phyloP scores from a whole-genome alignment of 2,329 filamentous ascomycete species.

The Pestalotiopsis sp. region DNA sequence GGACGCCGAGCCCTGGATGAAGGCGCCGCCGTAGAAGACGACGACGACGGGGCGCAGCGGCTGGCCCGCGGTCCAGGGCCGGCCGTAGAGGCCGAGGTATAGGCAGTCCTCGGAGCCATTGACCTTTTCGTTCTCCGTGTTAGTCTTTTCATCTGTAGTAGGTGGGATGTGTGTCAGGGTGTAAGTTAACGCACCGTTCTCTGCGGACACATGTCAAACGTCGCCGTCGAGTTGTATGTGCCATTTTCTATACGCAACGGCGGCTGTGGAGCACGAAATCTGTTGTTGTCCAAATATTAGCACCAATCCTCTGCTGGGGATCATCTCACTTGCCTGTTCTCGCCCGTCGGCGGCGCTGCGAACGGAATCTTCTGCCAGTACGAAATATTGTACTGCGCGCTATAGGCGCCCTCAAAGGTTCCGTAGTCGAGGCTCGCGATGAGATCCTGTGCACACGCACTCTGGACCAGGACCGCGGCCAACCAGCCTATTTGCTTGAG shows the following conservation, averaged over 20 bases:
- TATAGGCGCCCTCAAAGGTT: conserved; percentile 55
- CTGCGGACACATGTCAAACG: conserved; percentile 62
- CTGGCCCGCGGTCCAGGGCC: conserved; percentile 51
- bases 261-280: conserved; percentile 64
- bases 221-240: conserved; percentile 56
- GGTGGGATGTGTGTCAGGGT: background rate
- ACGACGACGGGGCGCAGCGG: conserved; percentile 59
- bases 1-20: conserved; percentile 58
- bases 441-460: conserved; percentile 27
- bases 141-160: background rate
- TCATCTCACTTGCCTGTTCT: conserved; percentile 38
- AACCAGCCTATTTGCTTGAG: background rate
- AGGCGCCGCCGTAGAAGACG: conserved; percentile 64
- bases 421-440: conserved; percentile 49
- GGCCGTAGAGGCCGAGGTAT: conserved; percentile 61
- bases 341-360: conserved; percentile 57
- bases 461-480: background rate
- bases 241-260: conserved; percentile 48
- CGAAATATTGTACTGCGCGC: conserved; percentile 54
- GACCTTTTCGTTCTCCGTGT: conserved; percentile 27
- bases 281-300: conserved; percentile 20
- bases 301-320: background rate
- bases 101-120: conserved; percentile 63
- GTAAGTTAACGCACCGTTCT: conserved; percentile 43
- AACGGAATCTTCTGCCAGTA: conserved; percentile 66